phyloP scores from a whole-genome alignment of 1,139 yeast genomes.

The Zygosaccharomyces sapae region DNA sequence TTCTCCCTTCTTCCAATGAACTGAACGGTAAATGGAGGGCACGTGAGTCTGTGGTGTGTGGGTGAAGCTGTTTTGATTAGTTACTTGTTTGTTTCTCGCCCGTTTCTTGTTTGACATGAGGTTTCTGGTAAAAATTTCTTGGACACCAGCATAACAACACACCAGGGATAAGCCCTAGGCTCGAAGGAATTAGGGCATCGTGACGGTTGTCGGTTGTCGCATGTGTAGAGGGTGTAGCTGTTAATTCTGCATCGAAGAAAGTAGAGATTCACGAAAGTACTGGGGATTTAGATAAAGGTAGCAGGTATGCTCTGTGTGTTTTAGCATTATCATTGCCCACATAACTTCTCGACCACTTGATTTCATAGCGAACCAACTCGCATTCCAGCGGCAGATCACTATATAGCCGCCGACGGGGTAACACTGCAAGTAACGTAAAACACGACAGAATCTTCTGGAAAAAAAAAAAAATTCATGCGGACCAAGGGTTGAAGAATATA shows the following conservation, averaged over 20 bases:
- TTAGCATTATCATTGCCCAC: too few relatives aligned
- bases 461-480: slow-evolving; percentile 3
- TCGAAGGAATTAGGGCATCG: background rate
- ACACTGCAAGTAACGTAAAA: background rate
- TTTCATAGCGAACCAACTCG: too few relatives aligned
- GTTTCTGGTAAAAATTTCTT: background rate
- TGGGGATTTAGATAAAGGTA: background rate
- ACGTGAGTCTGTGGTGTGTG: background rate
- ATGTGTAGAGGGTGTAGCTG: background rate
- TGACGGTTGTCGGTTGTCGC: too few relatives aligned
- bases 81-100: background rate
- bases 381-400: background rate
- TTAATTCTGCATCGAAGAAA: background rate
- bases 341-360: too few relatives aligned
- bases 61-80: background rate
- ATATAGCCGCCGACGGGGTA: background rate
- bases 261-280: background rate
- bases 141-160: background rate
- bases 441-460: slow-evolving; percentile 18
- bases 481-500: slow-evolving; percentile 1
- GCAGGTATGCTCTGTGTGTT: background rate
- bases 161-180: background rate
- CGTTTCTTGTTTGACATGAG: background rate
- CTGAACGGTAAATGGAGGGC: background rate
- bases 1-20: slow-evolving; percentile 4